phyloP scores from a whole-genome alignment of 2,329 filamentous ascomycete genomes.

The Ambrosiella cleistominuta region DNA sequence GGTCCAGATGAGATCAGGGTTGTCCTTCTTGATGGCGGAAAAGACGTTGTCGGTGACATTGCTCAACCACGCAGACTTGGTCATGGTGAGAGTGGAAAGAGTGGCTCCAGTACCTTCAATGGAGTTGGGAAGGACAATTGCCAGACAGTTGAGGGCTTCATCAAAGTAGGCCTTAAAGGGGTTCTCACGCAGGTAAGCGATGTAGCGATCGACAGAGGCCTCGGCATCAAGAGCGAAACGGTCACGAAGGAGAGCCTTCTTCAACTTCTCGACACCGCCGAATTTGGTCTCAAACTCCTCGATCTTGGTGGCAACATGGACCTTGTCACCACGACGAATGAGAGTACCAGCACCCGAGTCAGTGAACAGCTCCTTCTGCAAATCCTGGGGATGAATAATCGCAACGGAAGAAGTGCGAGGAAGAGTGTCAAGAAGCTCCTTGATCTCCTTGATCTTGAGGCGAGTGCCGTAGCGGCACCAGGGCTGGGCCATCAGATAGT shows the following conservation, averaged over 20 bases:
- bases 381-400: slow-evolving; percentile 88
- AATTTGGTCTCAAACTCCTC: slow-evolving; percentile 50
- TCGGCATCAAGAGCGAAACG: slow-evolving; percentile 65
- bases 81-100: slow-evolving; percentile 79
- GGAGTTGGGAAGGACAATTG: slow-evolving; percentile 63
- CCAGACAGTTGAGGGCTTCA: slow-evolving; percentile 81
- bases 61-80: slow-evolving; percentile 83
- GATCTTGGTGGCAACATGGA: slow-evolving; percentile 54
- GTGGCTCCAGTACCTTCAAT: slow-evolving; percentile 55
- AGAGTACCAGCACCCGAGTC: slow-evolving; percentile 88
- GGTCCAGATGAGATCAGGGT: slow-evolving; percentile 85
- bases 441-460: slow-evolving; percentile 95
- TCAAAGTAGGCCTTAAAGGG: slow-evolving; percentile 91
- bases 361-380: slow-evolving; percentile 94
- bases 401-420: slow-evolving; percentile 87
- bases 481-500: slow-evolving; percentile 76
- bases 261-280: slow-evolving; percentile 44
- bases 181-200: slow-evolving; percentile 58
- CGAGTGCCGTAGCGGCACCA: slow-evolving; percentile 93
- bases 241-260: slow-evolving; percentile 66
- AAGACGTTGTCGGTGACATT: slow-evolving; percentile 95
- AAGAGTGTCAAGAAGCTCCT: slow-evolving; percentile 74
- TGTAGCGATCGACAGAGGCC: slow-evolving; percentile 71
- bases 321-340: slow-evolving; percentile 80
- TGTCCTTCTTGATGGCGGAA: slow-evolving; percentile 80